Base-by-base conservation (phyloP, 2,329 filamentous ascomycete species). In the Fusarium goolgardi region DNA sequence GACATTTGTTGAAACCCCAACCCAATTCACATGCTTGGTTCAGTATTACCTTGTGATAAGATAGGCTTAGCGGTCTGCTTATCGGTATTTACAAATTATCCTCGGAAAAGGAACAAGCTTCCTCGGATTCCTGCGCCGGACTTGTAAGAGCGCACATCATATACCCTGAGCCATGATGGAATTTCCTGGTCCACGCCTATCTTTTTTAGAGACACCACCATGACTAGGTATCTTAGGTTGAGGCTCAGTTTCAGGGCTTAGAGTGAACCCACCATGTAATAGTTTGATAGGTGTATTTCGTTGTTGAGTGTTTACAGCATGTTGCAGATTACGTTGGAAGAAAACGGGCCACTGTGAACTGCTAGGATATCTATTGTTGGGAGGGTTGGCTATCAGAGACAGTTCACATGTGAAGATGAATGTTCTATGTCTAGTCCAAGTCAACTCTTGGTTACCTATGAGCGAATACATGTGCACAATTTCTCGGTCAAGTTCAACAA, bases 1-100 rank as follows among this genome's bases (percentile, higher is more conserved):
- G 25, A n/a, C 16, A 20, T 40, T 65, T 70, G 65, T 72, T 71
- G 70, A 68, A 70, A 32, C 51, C 70, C 52, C 70, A 72, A 71
- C 70, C 55, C 57, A 37, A 53, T 65, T 59, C 59, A 63, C 68
- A 67, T 63, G 66, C 27, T 53, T 41, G 43, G 27, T 44, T 32
- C 3, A 5, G n/a, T 31, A 20, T 34, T 37, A 5, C 59, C 6
- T 34, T 44, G 9, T 34, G 49, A 51, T 35, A 39, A 25, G 44
- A 51, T 45, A 57, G 45, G 16, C 25, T 25, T 44, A 44, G 58
- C 25, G 45, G 49, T 52, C 59, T 55, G 50, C 34, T 53, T 53
- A 59, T 69, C 65, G 54, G 66, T 44, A 47, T 40, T 58, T 25
- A 31, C 29, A 61, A 58, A 41, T 29, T 4, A 10, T 9, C 66